These are phyloP conservation scores for Beauveria scarabaeidicola DNA, from an alignment of 2,329 filamentous ascomycete genomes.

Conservation along the genomic window DNA sequence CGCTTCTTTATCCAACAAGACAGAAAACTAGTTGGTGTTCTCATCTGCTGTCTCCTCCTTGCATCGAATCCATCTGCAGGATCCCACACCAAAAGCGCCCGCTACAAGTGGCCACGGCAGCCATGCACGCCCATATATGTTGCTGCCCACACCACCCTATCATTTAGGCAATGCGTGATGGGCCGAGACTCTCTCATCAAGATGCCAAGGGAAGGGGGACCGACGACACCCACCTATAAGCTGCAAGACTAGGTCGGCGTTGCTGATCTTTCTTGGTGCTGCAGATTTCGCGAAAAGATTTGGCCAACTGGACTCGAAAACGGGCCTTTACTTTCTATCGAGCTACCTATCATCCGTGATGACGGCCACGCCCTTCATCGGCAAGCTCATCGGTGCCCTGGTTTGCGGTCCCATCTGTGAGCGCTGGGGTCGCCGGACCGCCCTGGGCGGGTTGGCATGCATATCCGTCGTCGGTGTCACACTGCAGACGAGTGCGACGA, in stretches of 20 bases:
- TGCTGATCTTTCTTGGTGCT: neutral
- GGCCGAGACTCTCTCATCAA: neutral
- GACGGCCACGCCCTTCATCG: constrained; percentile 19
- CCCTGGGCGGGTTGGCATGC: constrained; percentile 16
- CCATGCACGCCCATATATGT: neutral
- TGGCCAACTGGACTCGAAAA: constrained; percentile 15
- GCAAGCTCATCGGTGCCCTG: constrained; percentile 13
- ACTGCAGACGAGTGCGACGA: constrained; percentile 21
- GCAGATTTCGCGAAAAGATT: constrained; percentile 17
- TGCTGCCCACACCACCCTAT: constrained; percentile 3
- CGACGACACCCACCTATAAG: neutral
- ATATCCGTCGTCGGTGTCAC: constrained; percentile 18
- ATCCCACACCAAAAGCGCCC: neutral
- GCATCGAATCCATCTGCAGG: neutral
- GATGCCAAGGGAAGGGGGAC: neutral
- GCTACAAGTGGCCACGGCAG: neutral
- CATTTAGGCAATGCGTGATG: neutral
- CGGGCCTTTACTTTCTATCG: constrained; percentile 13
- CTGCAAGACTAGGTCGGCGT: neutral
- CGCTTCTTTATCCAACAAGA: too few relatives aligned
- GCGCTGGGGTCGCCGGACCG: constrained; percentile 18
- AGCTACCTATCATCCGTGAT: constrained; percentile 19
- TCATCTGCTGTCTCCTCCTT: neutral
- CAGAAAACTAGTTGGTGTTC: neutral
- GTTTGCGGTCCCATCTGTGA: constrained; percentile 17